Conservation (phyloP, 1,284 basidiomycete species). For the Inonotus hispidus region DNA sequence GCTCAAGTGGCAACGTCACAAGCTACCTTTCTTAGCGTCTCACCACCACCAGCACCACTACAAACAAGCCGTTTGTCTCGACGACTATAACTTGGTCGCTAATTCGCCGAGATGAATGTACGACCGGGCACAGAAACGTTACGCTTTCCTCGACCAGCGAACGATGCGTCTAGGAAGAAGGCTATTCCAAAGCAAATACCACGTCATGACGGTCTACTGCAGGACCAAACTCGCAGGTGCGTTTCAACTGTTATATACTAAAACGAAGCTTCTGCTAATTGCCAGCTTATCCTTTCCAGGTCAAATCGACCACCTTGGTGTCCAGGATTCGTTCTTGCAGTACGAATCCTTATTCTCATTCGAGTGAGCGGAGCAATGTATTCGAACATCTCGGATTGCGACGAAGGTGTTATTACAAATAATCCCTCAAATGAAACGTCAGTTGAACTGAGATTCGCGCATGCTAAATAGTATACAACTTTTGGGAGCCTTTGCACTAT, state of each 20-base stretch:
- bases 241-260: conserved; percentile 18
- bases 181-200: conserved; percentile 30
- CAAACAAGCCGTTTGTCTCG: not conserved
- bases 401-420: conserved; percentile 76
- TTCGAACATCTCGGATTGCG: conserved; percentile 92
- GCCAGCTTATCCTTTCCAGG: conserved; percentile 30
- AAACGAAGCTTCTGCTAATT: not conserved
- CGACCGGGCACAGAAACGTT: conserved; percentile 14
- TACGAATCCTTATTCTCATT: conserved; percentile 79
- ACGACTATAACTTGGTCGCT: not conserved
- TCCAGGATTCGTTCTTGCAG: conserved; percentile 76
- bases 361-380: conserved; percentile 92
- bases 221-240: conserved; percentile 71
- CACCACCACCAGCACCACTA: not conserved
- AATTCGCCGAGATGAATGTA: conserved; percentile 2
- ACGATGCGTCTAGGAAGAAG: conserved; percentile 20
- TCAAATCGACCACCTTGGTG: conserved; percentile 73
- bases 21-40: not conserved
- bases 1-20: no score
- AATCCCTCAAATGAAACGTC: not conserved
- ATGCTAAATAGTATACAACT: conserved; percentile 81
- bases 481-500: conserved; percentile 97
- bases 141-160: conserved; percentile 10
- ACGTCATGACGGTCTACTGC: conserved; percentile 62
- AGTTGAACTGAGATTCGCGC: not conserved